Evolutionary conservation across 2,329 filamentous ascomycete species (phyloP).

Genomic region (Alternaria ventricosa): DNA sequence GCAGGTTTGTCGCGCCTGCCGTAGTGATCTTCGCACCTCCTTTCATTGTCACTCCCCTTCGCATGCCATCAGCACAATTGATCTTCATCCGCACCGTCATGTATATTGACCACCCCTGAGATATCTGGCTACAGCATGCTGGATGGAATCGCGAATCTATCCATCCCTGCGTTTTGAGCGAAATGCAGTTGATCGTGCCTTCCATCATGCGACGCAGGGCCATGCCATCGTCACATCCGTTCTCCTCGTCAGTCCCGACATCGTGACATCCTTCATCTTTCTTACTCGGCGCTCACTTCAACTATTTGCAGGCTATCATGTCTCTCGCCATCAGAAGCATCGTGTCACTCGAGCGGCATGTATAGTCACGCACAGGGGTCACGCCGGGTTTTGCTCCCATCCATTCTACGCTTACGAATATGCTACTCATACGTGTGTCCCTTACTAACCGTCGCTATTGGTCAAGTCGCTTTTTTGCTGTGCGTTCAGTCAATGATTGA

Average conservation of each 20-base stretch:
- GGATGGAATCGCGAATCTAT: too few species aligned
- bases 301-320: neutral
- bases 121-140: too few species aligned
- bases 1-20: slow-evolving; percentile 25
- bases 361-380: fast-evolving
- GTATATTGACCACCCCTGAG: fast-evolving
- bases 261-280: fast-evolving
- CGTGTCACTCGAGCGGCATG: neutral
- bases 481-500: neutral
- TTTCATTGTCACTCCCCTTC: neutral
- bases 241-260: neutral
- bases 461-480: neutral
- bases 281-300: neutral
- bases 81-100: neutral
- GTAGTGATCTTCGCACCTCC: slow-evolving; percentile 7
- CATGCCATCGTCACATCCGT: neutral
- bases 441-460: fast-evolving
- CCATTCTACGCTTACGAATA: neutral
- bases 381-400: fast-evolving
- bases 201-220: fast-evolving
- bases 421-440: neutral
- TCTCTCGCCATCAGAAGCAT: neutral
- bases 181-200: neutral
- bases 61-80: neutral
- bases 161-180: too few species aligned